These are phyloP conservation scores for Diaporthe ampelina DNA, from an alignment of 2,329 filamentous ascomycete species.

Conservation along the genomic window DNA sequence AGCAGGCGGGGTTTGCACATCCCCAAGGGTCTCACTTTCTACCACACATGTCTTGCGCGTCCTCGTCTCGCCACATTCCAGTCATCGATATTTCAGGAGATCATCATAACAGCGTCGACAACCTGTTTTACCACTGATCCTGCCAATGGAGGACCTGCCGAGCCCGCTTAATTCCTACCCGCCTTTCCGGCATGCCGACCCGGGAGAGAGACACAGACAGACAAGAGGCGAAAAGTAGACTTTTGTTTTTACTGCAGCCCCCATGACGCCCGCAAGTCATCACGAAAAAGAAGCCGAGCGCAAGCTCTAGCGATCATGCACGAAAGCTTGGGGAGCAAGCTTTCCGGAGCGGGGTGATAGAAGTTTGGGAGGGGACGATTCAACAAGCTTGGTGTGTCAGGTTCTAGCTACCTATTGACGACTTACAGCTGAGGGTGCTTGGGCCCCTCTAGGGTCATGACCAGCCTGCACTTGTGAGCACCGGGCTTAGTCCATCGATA, in stretches of 20 bases:
- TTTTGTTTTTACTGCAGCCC: slow-evolving; percentile 19
- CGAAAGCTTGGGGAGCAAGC: slow-evolving; percentile 2
- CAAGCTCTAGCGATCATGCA: slow-evolving; percentile 13
- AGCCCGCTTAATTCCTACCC: background rate
- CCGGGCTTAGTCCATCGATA: background rate
- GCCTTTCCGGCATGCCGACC: background rate
- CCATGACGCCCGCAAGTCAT: background rate
- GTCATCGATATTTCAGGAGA: slow-evolving; percentile 10
- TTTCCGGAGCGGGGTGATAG: slow-evolving; percentile 18
- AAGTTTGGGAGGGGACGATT: slow-evolving; percentile 13
- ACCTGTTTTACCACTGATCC: background rate
- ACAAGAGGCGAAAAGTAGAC: background rate
- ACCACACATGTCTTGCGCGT: slow-evolving; percentile 15
- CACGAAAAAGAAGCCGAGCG: background rate
- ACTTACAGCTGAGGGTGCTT: background rate
- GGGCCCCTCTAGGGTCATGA: background rate
- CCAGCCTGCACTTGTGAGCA: background rate
- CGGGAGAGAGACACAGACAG: too few relatives aligned
- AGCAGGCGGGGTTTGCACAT: slow-evolving; percentile 14
- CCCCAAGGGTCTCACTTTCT: slow-evolving; percentile 1
- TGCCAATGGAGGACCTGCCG: slow-evolving; percentile 7
- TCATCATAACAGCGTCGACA: background rate
- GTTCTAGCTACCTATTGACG: background rate
- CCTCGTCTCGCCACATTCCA: slow-evolving; percentile 23
- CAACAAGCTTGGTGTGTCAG: slow-evolving; percentile 19